Conservation (phyloP, 371 early-diverging fungal genomes). For the Mortierella sp. region DNA sequence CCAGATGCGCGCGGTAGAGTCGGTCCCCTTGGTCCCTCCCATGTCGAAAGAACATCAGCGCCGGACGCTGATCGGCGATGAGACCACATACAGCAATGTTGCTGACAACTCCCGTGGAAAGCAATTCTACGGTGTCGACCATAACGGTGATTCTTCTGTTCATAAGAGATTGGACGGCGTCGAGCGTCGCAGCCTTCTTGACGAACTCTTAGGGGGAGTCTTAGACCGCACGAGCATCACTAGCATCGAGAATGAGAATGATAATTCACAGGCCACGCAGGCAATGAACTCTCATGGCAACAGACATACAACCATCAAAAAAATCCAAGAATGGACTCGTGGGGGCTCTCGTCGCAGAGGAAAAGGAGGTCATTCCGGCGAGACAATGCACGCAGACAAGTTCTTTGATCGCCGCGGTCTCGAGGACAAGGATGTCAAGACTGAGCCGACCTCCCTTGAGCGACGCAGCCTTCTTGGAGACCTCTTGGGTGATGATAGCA, state of each 20-base stretch:
- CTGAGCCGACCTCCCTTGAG: background rate
- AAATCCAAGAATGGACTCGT: background rate
- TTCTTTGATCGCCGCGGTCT: conserved; percentile 6
- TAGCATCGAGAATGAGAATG: conserved; percentile 25
- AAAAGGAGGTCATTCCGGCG: too few species aligned
- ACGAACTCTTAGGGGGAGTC: conserved; percentile 13
- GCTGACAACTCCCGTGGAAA: conserved; percentile 21
- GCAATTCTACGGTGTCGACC: conserved; percentile 8
- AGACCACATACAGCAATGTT: conserved; percentile 5
- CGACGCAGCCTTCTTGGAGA: conserved; percentile 16
- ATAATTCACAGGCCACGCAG: conserved; percentile 27
- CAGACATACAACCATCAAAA: conserved; percentile 5
- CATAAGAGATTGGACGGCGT: conserved; percentile 1
- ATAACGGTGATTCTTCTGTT: conserved; percentile 15
- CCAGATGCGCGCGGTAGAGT: background rate
- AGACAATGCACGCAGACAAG: background rate
- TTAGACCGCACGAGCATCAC: conserved; percentile 22
- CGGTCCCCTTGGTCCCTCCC: conserved; percentile 3
- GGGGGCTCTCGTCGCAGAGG: too few species aligned
- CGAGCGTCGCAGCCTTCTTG: conserved; percentile 10
- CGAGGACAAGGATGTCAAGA: background rate
- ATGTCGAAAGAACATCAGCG: background rate
- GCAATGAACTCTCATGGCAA: conserved; percentile 28
- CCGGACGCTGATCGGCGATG: conserved; percentile 15
- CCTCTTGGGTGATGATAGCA: conserved; percentile 17